Percentiles rank a stretch among this genome's conserved stretches.
Evolutionary conservation across 495 filamentous ascomycete species (phyloP).

Genomic region (Hypoxylon crocopeplum): DNA sequence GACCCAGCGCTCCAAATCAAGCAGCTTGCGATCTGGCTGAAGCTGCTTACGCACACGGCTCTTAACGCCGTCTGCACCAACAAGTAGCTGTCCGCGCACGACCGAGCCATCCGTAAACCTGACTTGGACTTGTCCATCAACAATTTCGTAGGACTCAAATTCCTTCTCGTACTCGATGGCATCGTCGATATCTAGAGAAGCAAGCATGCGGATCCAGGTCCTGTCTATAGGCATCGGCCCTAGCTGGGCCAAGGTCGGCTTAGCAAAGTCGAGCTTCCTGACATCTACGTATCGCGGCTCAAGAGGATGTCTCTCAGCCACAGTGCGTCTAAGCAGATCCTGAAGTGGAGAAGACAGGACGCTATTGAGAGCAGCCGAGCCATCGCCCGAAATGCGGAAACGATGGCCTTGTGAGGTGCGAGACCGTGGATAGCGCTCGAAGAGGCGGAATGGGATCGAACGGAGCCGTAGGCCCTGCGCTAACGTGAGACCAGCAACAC

Average conservation of each 20-base stretch:
- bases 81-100: constrained; percentile 46
- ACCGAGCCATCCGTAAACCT: constrained; percentile 49
- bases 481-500: constrained; percentile 55
- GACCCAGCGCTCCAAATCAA: constrained; percentile 53
- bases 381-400: constrained; percentile 46
- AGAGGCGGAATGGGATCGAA: constrained; percentile 55
- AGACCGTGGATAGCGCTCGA: constrained; percentile 49
- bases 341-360: constrained; percentile 31
- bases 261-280: constrained; percentile 25
- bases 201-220: constrained; percentile 32
- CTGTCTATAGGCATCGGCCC: constrained; percentile 28
- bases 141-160: constrained; percentile 44
- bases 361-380: constrained; percentile 31
- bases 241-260: constrained; percentile 11
- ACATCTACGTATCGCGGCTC: constrained; percentile 36
- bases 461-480: constrained; percentile 54
- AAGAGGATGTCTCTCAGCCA: constrained; percentile 16
- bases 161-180: constrained; percentile 51
- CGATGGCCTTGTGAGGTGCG: constrained; percentile 45
- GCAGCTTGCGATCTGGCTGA: constrained; percentile 46
- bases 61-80: constrained; percentile 55
- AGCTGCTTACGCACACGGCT: constrained; percentile 51
- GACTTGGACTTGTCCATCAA: constrained; percentile 41
- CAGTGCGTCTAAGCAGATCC: constrained; percentile 27
- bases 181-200: constrained; percentile 41